Conservation (phyloP, 345 rosid genomes). For the Pugionium cornutum region DNA sequence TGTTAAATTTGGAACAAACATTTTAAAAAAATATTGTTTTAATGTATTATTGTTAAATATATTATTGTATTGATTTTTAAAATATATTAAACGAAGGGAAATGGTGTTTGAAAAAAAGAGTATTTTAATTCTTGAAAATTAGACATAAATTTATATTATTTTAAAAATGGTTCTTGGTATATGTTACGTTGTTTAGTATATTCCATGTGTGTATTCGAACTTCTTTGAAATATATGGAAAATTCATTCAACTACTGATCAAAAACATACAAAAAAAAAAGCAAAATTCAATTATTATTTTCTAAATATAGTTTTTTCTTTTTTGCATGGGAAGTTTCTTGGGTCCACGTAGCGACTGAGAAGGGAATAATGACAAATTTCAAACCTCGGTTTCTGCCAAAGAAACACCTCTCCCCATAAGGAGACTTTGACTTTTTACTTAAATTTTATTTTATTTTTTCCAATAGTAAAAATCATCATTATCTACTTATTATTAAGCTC, state of each 20-base stretch:
- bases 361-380: constrained; percentile 37
- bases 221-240: too few relatives aligned
- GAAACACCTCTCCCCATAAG: constrained; percentile 35
- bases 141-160: too few relatives aligned
- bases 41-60: too few relatives aligned
- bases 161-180: neutral
- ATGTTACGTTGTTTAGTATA: neutral
- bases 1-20: too few relatives aligned
- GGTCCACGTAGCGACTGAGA: constrained; percentile 41
- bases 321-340: constrained; percentile 23
- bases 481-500: constrained; percentile 28
- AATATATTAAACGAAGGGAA: too few relatives aligned
- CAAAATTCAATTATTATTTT: constrained; percentile 12
- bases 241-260: too few relatives aligned
- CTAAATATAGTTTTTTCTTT: neutral
- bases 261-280: neutral
- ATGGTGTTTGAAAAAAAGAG: too few relatives aligned
- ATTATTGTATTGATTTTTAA: too few relatives aligned
- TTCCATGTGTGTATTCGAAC: neutral
- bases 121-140: too few relatives aligned
- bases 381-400: constrained; percentile 36
- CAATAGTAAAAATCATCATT: constrained; percentile 15
- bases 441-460: neutral
- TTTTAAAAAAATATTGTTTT: too few relatives aligned
- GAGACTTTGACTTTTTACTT: constrained; percentile 37